Conservation (phyloP, 495 filamentous ascomycete species). For the Copromyces sp. region DNA sequence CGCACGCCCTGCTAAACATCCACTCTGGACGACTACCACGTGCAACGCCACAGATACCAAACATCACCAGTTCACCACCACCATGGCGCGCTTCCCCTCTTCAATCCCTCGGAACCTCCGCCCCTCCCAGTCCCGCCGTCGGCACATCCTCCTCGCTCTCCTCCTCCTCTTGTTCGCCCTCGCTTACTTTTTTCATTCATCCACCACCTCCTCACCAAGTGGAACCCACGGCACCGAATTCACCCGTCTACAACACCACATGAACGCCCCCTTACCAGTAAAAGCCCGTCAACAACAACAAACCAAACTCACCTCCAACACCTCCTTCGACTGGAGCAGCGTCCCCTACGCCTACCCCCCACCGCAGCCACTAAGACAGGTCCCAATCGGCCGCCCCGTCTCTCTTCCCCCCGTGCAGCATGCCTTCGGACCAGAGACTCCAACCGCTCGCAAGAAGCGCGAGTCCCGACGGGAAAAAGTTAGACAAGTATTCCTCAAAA, state of each 20-base stretch:
- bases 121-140: background rate
- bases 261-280: slow-evolving; percentile 18
- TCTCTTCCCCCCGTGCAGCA: slow-evolving; percentile 63
- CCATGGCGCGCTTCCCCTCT: background rate
- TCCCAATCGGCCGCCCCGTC: slow-evolving; percentile 43
- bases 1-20: background rate
- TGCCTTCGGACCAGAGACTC: slow-evolving; percentile 46
- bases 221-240: slow-evolving; percentile 12
- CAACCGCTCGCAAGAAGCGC: slow-evolving; percentile 41
- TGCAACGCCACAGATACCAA: background rate
- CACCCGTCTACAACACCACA: slow-evolving; percentile 14
- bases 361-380: slow-evolving; percentile 26
- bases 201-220: background rate
- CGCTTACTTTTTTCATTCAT: slow-evolving; percentile 4
- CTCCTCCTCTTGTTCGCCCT: background rate
- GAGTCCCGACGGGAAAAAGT: slow-evolving; percentile 51
- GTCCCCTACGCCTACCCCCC: slow-evolving; percentile 33
- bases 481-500: slow-evolving; percentile 54
- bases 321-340: slow-evolving; percentile 48
- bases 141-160: background rate
- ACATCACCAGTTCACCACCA: background rate
- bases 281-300: background rate
- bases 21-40: background rate
- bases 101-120: background rate
- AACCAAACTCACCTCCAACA: slow-evolving; percentile 11